phyloP scores from a whole-genome alignment of 441 rosid genomes.

The Pelargonium exstipulatum region DNA sequence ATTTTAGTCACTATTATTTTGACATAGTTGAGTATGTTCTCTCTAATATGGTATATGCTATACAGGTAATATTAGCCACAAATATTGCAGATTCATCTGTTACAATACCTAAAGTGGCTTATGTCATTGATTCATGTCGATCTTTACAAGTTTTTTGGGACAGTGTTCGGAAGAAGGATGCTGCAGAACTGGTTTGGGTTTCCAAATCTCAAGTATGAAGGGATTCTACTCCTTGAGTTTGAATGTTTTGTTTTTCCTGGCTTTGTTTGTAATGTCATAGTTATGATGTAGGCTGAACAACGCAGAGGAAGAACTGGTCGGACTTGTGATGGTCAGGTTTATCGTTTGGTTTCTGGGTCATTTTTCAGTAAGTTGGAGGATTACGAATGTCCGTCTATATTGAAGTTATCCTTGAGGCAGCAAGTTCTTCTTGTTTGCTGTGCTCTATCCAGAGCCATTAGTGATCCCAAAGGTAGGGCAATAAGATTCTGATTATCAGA shows the following conservation, averaged over 20 bases:
- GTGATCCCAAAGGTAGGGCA: slow-evolving; percentile 73
- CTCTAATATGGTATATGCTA: slow-evolving; percentile 15
- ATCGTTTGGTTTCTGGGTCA: slow-evolving; percentile 78
- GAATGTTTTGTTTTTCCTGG: slow-evolving; percentile 10
- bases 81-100: slow-evolving; percentile 97
- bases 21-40: slow-evolving; percentile 12
- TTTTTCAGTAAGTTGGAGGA: slow-evolving; percentile 65
- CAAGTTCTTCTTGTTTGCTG: slow-evolving; percentile 83
- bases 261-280: slow-evolving; percentile 18
- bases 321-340: slow-evolving; percentile 90
- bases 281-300: slow-evolving; percentile 70
- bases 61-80: slow-evolving; percentile 87
- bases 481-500: slow-evolving; percentile 4
- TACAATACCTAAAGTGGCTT: slow-evolving; percentile 90
- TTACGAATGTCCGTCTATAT: slow-evolving; percentile 64
- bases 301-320: slow-evolving; percentile 94
- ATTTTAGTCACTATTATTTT: slow-evolving; percentile 9
- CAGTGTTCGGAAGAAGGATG: slow-evolving; percentile 43
- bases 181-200: slow-evolving; percentile 79
- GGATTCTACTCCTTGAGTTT: slow-evolving; percentile 12
- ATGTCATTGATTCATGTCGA: slow-evolving; percentile 87
- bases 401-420: slow-evolving; percentile 69
- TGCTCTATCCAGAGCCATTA: slow-evolving; percentile 72
- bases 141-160: slow-evolving; percentile 94
- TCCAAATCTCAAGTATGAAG: slow-evolving; percentile 82